These are phyloP conservation scores for Colletotrichum coccodes DNA, from an alignment of 2,329 filamentous ascomycete genomes.

Conservation along the genomic window DNA sequence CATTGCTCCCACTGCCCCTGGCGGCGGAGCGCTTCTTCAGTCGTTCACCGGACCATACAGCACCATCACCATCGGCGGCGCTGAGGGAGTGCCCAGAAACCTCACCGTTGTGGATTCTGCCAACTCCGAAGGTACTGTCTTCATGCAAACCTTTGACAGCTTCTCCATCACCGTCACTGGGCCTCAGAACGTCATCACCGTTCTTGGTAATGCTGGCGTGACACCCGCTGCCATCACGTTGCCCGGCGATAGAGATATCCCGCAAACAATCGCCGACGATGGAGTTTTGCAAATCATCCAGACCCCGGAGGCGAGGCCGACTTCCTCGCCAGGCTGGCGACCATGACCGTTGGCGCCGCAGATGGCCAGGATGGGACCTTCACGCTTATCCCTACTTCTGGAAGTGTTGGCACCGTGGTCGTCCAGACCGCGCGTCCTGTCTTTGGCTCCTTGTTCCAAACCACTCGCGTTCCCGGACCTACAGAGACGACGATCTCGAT, in stretches of 20 bases:
- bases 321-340: conserved; percentile 5
- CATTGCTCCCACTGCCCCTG: background rate
- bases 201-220: conserved; percentile 21
- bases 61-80: conserved; percentile 21
- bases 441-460: background rate
- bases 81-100: conserved; percentile 21
- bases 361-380: background rate
- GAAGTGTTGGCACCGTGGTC: conserved; percentile 15
- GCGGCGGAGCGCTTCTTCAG: background rate
- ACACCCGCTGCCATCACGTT: conserved; percentile 11
- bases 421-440: conserved; percentile 11
- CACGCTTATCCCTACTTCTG: conserved; percentile 12
- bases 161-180: conserved; percentile 20
- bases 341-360: conserved; percentile 2
- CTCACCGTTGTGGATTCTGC: conserved; percentile 12
- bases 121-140: conserved; percentile 14
- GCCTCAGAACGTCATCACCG: conserved; percentile 15
- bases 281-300: conserved; percentile 21
- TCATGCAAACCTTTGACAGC: conserved; percentile 22
- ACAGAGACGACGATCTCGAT: conserved; percentile 10
- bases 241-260: background rate
- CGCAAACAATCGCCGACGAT: background rate
- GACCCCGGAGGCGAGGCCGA: conserved; percentile 10
- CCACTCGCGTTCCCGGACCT: conserved; percentile 5
- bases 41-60: background rate